Base-by-base conservation (phyloP, 768 basidiomycete genomes). In the Sporobolomyces phaffii region DNA sequence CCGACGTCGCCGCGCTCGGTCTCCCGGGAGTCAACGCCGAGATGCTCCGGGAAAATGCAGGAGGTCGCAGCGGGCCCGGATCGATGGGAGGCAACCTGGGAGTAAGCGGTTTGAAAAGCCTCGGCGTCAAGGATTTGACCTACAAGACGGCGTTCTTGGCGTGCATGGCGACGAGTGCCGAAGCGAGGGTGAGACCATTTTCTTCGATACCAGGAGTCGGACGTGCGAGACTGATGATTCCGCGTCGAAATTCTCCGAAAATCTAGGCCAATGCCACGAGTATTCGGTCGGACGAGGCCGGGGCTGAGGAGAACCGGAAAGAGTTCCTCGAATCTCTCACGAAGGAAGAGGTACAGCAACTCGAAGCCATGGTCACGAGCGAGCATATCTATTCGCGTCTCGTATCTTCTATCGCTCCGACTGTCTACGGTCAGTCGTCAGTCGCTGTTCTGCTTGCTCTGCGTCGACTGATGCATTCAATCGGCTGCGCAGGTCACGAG, bases 71-170 rank as follows among this genome's bases (percentile, higher is more conserved):
- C 28, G 80, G 82, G 43, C 78, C 83, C 6, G 84, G 84, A 83
- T 84, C 85, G 84, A 28, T 83, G 76, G 41, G 77, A 77, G 18
- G 80, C 75, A 18, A 78, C 75, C 26, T 67, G 52, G 96, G 96
- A 48, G 92, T 99, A 0, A 92, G 90, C 1, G 96, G 96, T 5
- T 76, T 99, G 74, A 98, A 98, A 78, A 89, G 85, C 69, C 78
- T 98, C 20, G 96, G 96, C 76, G 96, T 98, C 15, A 81, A 93
- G 67, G 96, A 99, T 78, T 75, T 99, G 72, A 91, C 92, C 75
- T 98, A 99, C 78, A 99, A 98, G 82, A 98, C 94, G 8, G 96
- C 96, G 17, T 99, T 99, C 78, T 78, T 99, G 73, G 91, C 93
- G 20, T 97, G 94, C 74, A 97, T 97, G 93, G 94, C 91, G 5